These are phyloP conservation scores for Talaromyces rugulosus DNA, from an alignment of 2,329 filamentous ascomycete species.

Conservation along the genomic window DNA sequence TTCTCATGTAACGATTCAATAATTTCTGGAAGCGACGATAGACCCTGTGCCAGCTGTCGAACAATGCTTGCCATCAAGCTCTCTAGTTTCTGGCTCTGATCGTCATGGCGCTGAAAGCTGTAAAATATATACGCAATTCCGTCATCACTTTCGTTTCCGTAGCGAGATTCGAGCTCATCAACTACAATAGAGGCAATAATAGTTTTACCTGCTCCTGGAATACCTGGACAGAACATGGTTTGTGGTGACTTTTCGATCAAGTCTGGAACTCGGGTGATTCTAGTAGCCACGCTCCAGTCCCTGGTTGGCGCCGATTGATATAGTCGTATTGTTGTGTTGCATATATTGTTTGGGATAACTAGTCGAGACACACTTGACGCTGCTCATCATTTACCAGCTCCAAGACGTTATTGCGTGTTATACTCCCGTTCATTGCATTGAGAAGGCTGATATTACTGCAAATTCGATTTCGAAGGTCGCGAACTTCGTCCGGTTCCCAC, in stretches of 20 bases:
- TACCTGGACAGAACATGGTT: conserved; percentile 38
- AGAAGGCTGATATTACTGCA: not conserved
- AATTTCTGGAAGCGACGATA: not conserved
- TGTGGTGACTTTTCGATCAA: conserved; percentile 14
- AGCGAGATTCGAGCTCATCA: not conserved
- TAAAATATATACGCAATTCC: conserved; percentile 6
- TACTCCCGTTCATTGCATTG: conserved; percentile 1
- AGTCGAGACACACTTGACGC: conserved; percentile 7
- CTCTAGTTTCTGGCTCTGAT: not conserved
- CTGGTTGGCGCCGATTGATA: conserved; percentile 8
- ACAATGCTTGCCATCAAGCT: conserved; percentile 5
- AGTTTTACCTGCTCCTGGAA: not conserved
- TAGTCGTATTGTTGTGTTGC: conserved; percentile 15
- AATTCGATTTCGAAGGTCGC: conserved; percentile 16
- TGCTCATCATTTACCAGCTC: conserved; percentile 6
- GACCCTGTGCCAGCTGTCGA: conserved; percentile 6
- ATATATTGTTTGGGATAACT: conserved; percentile 6
- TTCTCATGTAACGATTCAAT: not conserved
- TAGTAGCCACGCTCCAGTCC: conserved; percentile 10
- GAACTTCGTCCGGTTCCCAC: conserved; percentile 14
- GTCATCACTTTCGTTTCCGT: not conserved
- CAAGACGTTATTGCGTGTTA: not conserved
- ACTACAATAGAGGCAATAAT: not conserved
- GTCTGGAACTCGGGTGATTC: conserved; percentile 5
- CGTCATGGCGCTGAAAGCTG: conserved; percentile 7